These are phyloP conservation scores for Penicillium longicatenatum DNA, from an alignment of 495 filamentous ascomycete genomes.

Conservation along the genomic window DNA sequence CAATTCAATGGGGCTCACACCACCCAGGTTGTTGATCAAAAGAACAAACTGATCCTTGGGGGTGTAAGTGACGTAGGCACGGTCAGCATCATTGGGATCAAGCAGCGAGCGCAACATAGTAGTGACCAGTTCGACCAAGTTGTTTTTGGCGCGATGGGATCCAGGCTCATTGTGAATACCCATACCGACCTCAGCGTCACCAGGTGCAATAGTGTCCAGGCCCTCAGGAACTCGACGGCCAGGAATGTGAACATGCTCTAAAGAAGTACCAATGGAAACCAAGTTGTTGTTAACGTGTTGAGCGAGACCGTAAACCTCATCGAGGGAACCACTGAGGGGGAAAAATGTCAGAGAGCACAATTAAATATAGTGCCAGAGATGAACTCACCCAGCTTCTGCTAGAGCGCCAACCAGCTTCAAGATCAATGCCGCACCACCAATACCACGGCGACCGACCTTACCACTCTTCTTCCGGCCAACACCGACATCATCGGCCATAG, in stretches of 20 bases:
- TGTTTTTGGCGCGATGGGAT: conserved; percentile 66
- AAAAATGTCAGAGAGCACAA: conserved; percentile 4
- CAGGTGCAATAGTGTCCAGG: conserved; percentile 56
- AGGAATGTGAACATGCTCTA: conserved; percentile 92
- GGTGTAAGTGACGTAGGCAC: conserved; percentile 73
- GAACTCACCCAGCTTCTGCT: conserved; percentile 67
- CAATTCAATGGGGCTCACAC: conserved; percentile 84
- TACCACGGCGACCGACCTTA: conserved; percentile 89
- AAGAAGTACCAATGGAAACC: conserved; percentile 80
- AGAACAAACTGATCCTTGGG: conserved; percentile 66
- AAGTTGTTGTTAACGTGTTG: conserved; percentile 72
- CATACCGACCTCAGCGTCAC: conserved; percentile 95
- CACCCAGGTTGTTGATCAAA: conserved; percentile 93
- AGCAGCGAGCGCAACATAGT: conserved; percentile 83
- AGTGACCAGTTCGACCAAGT: conserved; percentile 69
- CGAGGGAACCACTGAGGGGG: conserved; percentile 46
- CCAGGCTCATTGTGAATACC: conserved; percentile 98
- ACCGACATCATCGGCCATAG: conserved; percentile 94
- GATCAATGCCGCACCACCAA: conserved; percentile 87
- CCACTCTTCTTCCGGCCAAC: conserved; percentile 81
- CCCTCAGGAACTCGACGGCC: conserved; percentile 59
- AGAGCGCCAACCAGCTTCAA: conserved; percentile 88
- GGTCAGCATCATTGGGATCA: conserved; percentile 75
- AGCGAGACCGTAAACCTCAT: conserved; percentile 73
- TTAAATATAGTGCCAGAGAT: neutral